These are phyloP conservation scores for Royoungia palumana DNA, from an alignment of 768 basidiomycete species.

Conservation along the genomic window DNA sequence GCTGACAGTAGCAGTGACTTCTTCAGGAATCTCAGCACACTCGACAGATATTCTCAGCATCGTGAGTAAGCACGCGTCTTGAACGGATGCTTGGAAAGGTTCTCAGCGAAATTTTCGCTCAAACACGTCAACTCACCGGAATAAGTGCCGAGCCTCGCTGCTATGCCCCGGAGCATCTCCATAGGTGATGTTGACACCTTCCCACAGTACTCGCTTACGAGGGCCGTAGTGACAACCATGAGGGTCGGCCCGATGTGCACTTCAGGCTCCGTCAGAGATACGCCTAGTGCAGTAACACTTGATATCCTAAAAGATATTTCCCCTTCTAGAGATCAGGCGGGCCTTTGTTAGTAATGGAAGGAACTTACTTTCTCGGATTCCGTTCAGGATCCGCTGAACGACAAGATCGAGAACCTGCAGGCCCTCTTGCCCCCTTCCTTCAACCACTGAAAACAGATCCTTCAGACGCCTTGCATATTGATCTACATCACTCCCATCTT, in stretches of 20 bases:
- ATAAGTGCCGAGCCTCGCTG: constrained; percentile 38
- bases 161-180: constrained; percentile 47
- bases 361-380: constrained; percentile 48
- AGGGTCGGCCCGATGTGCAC: constrained; percentile 50
- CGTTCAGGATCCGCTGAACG: constrained; percentile 53
- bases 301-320: constrained; percentile 39
- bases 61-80: constrained; percentile 67
- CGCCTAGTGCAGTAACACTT: constrained; percentile 44
- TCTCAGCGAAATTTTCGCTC: constrained; percentile 7
- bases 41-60: constrained; percentile 67
- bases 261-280: constrained; percentile 40
- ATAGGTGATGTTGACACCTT: constrained; percentile 47
- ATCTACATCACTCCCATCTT: constrained; percentile 50
- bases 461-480: constrained; percentile 52
- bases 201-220: constrained; percentile 60
- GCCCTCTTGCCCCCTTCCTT: constrained; percentile 33
- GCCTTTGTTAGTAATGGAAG: background rate
- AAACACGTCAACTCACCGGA: constrained; percentile 39
- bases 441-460: constrained; percentile 36
- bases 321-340: constrained; percentile 33
- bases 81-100: constrained; percentile 52
- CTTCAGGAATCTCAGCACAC: constrained; percentile 50
- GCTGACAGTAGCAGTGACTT: constrained; percentile 42
- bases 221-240: constrained; percentile 64
- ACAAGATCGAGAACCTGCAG: constrained; percentile 50